These are phyloP conservation scores for Guyanaporus albipodus DNA, from an alignment of 768 basidiomycete species.

Conservation along the genomic window DNA sequence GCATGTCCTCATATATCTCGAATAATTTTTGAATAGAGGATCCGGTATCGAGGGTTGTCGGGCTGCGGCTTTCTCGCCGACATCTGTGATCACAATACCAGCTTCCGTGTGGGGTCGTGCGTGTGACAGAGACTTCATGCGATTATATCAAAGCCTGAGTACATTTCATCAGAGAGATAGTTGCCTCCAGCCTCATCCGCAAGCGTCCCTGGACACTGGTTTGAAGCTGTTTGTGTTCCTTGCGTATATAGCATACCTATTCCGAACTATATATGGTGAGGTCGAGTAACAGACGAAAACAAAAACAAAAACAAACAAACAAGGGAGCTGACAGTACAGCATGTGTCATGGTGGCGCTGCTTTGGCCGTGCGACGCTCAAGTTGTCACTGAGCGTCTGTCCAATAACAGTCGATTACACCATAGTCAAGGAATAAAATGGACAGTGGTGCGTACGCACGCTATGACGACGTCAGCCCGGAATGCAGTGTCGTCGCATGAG, in stretches of 20 bases:
- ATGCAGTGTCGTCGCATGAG: slow-evolving; percentile 42
- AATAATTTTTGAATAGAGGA: slow-evolving; percentile 8
- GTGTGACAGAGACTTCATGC: slow-evolving; percentile 41
- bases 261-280: slow-evolving; percentile 39
- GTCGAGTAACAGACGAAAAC: slow-evolving; percentile 12
- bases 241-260: slow-evolving; percentile 31
- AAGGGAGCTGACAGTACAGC: too few species aligned
- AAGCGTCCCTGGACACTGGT: slow-evolving; percentile 12
- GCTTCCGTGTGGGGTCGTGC: slow-evolving; percentile 48
- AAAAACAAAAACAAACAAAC: neutral
- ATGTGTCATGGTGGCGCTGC: slow-evolving; percentile 37
- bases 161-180: slow-evolving; percentile 36
- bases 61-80: slow-evolving; percentile 42
- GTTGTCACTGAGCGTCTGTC: slow-evolving; percentile 43
- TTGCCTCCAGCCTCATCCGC: slow-evolving; percentile 38
- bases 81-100: slow-evolving; percentile 45
- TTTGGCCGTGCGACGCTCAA: slow-evolving; percentile 42
- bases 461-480: slow-evolving; percentile 41
- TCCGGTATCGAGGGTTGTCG: neutral
- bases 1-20: slow-evolving; percentile 49
- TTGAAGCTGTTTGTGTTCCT: neutral
- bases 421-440: neutral
- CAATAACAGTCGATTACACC: neutral
- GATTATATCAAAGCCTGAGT: slow-evolving; percentile 47
- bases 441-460: slow-evolving; percentile 29